These are phyloP conservation scores for Scalesia atractyloides DNA, from an alignment of 129 eudicot species.

Conservation along the genomic window DNA sequence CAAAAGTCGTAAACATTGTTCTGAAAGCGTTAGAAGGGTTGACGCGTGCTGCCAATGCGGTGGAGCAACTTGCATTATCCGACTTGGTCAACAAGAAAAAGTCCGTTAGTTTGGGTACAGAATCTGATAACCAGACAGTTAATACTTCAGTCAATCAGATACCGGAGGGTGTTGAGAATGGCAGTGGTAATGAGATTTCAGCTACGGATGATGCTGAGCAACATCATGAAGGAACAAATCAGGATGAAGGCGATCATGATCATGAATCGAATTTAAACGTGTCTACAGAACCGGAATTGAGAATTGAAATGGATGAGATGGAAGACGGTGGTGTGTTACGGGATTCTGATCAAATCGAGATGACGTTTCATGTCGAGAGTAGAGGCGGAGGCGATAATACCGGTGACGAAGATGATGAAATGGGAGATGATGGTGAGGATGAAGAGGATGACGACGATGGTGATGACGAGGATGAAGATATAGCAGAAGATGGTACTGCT, in stretches of 20 bases:
- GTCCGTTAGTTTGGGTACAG: conserved; percentile 43
- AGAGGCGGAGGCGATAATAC: conserved; percentile 66
- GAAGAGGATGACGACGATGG: conserved; percentile 90
- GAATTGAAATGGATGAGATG: conserved; percentile 73
- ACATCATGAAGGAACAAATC: conserved; percentile 43
- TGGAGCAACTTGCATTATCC: conserved; percentile 69
- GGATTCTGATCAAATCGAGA: conserved; percentile 61
- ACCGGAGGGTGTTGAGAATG: conserved; percentile 41
- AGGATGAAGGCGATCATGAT: conserved; percentile 49
- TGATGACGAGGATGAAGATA: conserved; percentile 93
- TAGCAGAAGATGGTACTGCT: conserved; percentile 83
- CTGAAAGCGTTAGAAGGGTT: conserved; percentile 87
- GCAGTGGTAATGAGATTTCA: conserved; percentile 40
- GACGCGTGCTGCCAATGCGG: conserved; percentile 95
- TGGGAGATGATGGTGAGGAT: conserved; percentile 91
- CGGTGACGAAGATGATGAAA: conserved; percentile 93
- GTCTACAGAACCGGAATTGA: conserved; percentile 64
- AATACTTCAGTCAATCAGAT: conserved; percentile 39
- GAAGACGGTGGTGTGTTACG: conserved; percentile 61
- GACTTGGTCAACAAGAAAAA: conserved; percentile 72
- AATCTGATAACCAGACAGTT: conserved; percentile 47
- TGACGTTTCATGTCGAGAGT: conserved; percentile 83
- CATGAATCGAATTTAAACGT: conserved; percentile 42
- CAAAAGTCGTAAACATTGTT: conserved; percentile 80
- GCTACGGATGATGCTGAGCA: conserved; percentile 44